Conservation (phyloP, 768 basidiomycete genomes). For the Boletus bicolor region DNA sequence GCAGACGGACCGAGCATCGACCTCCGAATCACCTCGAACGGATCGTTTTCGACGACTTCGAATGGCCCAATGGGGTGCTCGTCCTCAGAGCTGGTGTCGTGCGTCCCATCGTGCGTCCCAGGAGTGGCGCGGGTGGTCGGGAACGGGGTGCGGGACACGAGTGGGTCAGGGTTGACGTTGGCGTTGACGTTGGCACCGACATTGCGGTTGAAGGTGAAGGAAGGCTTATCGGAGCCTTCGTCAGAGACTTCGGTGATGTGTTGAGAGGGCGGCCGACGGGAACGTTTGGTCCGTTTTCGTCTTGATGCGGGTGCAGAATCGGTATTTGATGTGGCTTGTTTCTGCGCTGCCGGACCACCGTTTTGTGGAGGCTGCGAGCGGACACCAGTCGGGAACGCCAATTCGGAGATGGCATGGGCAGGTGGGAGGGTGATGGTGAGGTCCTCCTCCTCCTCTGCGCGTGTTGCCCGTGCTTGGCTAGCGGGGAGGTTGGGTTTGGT, state of each 20-base stretch:
- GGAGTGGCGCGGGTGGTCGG: neutral
- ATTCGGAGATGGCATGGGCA: slow-evolving; percentile 28
- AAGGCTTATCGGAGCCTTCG: slow-evolving; percentile 14
- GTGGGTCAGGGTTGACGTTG: neutral
- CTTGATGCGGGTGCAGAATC: neutral
- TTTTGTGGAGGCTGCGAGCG: slow-evolving; percentile 3
- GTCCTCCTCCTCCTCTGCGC: neutral
- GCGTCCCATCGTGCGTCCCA: slow-evolving; percentile 1
- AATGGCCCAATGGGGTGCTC: slow-evolving; percentile 13
- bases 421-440: slow-evolving; percentile 24
- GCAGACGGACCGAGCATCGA: slow-evolving; percentile 3
- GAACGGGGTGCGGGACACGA: neutral
- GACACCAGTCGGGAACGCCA: slow-evolving; percentile 24
- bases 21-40: slow-evolving; percentile 18
- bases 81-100: slow-evolving; percentile 21
- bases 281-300: slow-evolving; percentile 4
- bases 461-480: neutral
- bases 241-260: slow-evolving; percentile 25
- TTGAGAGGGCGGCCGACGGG: slow-evolving; percentile 23
- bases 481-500: neutral
- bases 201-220: neutral
- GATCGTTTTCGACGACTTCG: slow-evolving; percentile 25
- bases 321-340: neutral
- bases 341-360: neutral
- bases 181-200: neutral